Conservation (phyloP, 2,329 filamentous ascomycete genomes). For the Phaeosphaeriaceae sp. region DNA sequence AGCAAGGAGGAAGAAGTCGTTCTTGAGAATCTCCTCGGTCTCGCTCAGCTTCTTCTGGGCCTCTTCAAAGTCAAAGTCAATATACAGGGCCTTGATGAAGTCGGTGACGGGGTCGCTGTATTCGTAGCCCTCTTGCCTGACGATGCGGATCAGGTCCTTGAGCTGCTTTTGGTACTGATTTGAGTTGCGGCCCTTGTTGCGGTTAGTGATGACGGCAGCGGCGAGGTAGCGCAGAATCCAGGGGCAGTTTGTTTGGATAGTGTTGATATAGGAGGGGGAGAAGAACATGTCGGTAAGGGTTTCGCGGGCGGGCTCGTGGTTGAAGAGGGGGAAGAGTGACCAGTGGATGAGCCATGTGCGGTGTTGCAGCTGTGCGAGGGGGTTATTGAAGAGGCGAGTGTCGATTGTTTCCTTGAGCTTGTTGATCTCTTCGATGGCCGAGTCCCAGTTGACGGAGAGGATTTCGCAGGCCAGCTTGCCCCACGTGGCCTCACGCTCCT, state of each 20-base stretch:
- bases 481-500: conserved; percentile 94
- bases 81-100: conserved; percentile 94
- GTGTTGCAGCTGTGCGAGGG: conserved; percentile 92
- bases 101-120: conserved; percentile 95
- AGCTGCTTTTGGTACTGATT: conserved; percentile 98
- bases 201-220: conserved; percentile 93
- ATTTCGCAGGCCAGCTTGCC: conserved; percentile 97
- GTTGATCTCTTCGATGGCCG: conserved; percentile 71
- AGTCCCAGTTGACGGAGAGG: conserved; percentile 92
- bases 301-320: conserved; percentile 90
- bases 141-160: conserved; percentile 94
- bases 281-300: conserved; percentile 95
- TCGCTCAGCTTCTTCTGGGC: conserved; percentile 85
- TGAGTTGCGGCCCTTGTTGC: conserved; percentile 68
- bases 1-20: conserved; percentile 93
- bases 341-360: conserved; percentile 98
- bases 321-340: conserved; percentile 98
- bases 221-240: conserved; percentile 96
- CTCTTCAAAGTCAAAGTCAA: conserved; percentile 97
- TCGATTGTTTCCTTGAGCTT: conserved; percentile 79
- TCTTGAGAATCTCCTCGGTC: conserved; percentile 88
- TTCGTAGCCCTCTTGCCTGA: conserved; percentile 97
- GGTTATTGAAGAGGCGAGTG: conserved; percentile 93
- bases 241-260: conserved; percentile 95
- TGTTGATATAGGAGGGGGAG: conserved; percentile 97